phyloP scores from a whole-genome alignment of 805 yeast genomes.

The Sungouiella blattae region DNA sequence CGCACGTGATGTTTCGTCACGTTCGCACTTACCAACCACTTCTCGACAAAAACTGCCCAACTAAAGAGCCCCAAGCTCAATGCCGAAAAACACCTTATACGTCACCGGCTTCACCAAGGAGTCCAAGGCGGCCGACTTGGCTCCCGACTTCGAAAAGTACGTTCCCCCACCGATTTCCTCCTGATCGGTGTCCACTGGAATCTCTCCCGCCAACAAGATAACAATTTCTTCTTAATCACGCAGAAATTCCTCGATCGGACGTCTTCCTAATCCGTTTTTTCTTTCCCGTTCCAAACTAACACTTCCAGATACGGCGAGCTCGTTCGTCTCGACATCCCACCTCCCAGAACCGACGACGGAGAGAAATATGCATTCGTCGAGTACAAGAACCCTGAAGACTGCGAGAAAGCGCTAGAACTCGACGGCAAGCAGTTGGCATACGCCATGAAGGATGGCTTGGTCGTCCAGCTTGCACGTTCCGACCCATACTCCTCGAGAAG shows the following conservation, averaged over 20 bases:
- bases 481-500: constrained; percentile 46
- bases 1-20: too few species aligned
- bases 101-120: constrained; percentile 57
- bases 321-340: constrained; percentile 59
- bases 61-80: constrained; percentile 13
- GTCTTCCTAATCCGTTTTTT: constrained; percentile 3
- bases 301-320: constrained; percentile 49
- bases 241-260: neutral
- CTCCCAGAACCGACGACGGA: constrained; percentile 57
- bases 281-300: constrained; percentile 2
- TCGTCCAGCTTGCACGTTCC: constrained; percentile 54
- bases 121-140: constrained; percentile 53
- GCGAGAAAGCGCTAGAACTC: constrained; percentile 50
- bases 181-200: too few species aligned
- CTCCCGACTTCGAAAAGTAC: constrained; percentile 59
- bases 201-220: too few species aligned
- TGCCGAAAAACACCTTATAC: constrained; percentile 49
- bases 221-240: too few species aligned
- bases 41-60: too few species aligned
- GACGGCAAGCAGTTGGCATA: constrained; percentile 44
- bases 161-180: constrained; percentile 24
- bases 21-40: too few species aligned
- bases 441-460: constrained; percentile 40
- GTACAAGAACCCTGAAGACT: constrained; percentile 48
- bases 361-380: constrained; percentile 65